A percentile compares a stretch with the other conserved stretches of the same genome.
These are phyloP conservation scores for Alternaria triticimaculans DNA, from an alignment of 2,329 filamentous ascomycete species.

Conservation along the genomic window DNA sequence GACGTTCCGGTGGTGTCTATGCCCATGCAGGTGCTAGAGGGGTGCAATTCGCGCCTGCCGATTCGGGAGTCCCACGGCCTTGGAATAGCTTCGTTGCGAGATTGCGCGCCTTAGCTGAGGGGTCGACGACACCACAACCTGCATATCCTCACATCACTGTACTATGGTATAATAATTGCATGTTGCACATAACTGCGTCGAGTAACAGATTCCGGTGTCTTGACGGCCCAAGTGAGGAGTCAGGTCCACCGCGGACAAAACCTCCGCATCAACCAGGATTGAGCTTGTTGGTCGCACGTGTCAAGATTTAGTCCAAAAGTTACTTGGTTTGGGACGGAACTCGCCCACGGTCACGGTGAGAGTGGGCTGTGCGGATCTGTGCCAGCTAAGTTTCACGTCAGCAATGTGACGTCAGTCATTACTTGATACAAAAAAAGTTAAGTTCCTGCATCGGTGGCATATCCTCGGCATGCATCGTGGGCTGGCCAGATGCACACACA, in stretches of 20 bases:
- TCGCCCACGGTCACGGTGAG: constrained; percentile 5
- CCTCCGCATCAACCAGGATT: constrained; percentile 4
- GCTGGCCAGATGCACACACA: background rate
- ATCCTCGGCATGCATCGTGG: background rate
- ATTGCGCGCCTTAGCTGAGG: constrained; percentile 11
- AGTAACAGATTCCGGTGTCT: background rate
- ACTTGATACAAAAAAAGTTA: constrained; percentile 12
- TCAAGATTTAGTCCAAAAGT: background rate
- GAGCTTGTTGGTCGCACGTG: constrained; percentile 12
- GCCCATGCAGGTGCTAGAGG: constrained; percentile 22
- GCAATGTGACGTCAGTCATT: constrained; percentile 22
- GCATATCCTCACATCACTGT: background rate
- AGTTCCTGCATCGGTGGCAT: background rate
- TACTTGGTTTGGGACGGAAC: constrained; percentile 16
- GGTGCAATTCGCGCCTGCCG: constrained; percentile 24
- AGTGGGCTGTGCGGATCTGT: constrained; percentile 3
- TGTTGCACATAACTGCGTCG: background rate
- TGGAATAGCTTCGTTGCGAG: constrained; percentile 6
- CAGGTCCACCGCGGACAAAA: constrained; percentile 4
- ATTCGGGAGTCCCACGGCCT: constrained; percentile 15
- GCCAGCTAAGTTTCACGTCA: constrained; percentile 24
- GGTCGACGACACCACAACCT: constrained; percentile 13
- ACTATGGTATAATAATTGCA: background rate
- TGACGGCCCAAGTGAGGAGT: background rate
- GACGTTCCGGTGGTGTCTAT: constrained; percentile 6